phyloP scores from a whole-genome alignment of 139 green algal species.

The Pleodorina starrii region DNA sequence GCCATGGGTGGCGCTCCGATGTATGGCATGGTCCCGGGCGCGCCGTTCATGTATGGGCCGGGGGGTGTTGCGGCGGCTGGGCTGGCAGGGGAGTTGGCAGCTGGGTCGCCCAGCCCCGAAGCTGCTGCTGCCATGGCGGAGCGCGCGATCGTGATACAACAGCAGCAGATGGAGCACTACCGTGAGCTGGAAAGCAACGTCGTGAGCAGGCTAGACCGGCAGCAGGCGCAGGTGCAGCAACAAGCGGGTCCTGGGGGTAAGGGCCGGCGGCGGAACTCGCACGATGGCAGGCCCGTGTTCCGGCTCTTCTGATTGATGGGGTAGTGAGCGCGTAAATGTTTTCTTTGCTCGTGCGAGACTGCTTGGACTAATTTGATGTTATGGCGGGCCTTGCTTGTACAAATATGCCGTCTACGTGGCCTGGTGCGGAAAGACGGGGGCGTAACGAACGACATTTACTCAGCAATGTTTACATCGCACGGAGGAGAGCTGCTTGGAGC shows the following conservation, averaged over 20 bases:
- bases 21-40: neutral
- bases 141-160: neutral
- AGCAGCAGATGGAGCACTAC: slow-evolving; percentile 6
- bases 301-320: slow-evolving; percentile 11
- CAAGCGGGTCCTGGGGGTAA: neutral
- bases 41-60: neutral
- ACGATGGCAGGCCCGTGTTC: slow-evolving; percentile 15
- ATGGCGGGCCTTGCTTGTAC: no score
- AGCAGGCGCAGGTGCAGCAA: neutral
- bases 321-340: no score
- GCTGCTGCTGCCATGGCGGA: neutral
- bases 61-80: neutral
- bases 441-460: no score
- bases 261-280: neutral
- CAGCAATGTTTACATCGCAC: no score
- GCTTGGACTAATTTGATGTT: no score
- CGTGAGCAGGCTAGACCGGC: neutral
- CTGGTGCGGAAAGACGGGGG: no score
- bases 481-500: no score
- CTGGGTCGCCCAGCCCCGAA: no score
- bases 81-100: neutral
- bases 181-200: neutral
- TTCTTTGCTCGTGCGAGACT: no score
- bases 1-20: neutral
- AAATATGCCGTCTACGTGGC: no score